Conservation (phyloP, 192 early-diverging fungal genomes). For the Umbelopsis isabellina region DNA sequence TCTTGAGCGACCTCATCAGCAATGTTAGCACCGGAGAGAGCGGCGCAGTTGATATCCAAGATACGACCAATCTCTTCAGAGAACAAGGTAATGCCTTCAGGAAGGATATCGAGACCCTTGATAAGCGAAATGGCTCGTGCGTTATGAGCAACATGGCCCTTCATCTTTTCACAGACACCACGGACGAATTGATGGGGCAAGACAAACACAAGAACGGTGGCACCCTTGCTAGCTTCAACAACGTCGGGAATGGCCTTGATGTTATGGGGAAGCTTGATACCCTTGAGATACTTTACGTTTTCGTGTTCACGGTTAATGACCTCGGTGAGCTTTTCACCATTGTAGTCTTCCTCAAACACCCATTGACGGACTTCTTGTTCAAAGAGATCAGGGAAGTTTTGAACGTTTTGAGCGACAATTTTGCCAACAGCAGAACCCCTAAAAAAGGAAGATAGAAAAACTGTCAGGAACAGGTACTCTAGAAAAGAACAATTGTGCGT, state of each 20-base stretch:
- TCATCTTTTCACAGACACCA: constrained; percentile 80
- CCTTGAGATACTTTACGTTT: constrained; percentile 91
- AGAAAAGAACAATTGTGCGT: not conserved
- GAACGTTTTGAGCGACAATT: constrained; percentile 88
- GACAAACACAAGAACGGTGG: constrained; percentile 93
- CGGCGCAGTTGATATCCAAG: constrained; percentile 77
- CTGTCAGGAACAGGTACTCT: not conserved
- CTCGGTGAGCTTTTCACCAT: constrained; percentile 86
- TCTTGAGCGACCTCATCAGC: constrained; percentile 94
- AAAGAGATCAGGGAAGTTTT: constrained; percentile 61
- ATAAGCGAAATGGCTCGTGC: constrained; percentile 94
- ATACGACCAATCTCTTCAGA: constrained; percentile 81
- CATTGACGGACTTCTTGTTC: constrained; percentile 87
- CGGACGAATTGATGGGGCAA: constrained; percentile 95
- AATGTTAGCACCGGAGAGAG: constrained; percentile 97
- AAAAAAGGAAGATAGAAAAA: constrained; percentile 10
- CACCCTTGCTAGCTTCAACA: constrained; percentile 72
- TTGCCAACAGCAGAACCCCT: constrained; percentile 95
- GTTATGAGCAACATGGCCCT: constrained; percentile 67
- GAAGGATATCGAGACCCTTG: constrained; percentile 81
- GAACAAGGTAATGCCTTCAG: constrained; percentile 75
- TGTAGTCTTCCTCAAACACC: constrained; percentile 92
- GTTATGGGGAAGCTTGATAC: constrained; percentile 82
- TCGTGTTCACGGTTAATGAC: constrained; percentile 95
- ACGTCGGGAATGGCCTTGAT: constrained; percentile 87